A percentile compares a stretch with the other conserved stretches of the same genome.
Evolutionary conservation across 73 alveolate genomes (phyloP).

Genomic region (Urostyla sp.): DNA sequence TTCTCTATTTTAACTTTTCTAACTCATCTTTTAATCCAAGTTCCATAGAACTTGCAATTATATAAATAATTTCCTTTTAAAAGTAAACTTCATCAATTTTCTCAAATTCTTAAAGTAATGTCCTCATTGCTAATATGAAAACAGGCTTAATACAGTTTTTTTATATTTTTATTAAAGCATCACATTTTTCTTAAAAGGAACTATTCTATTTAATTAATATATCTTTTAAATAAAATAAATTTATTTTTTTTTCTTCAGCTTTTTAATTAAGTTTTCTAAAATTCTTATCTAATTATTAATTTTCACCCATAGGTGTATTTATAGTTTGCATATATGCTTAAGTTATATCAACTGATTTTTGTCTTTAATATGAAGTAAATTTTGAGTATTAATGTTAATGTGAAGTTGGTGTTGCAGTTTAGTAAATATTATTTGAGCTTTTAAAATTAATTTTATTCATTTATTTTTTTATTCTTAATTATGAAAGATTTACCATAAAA

Average conservation of each 20-base stretch:
- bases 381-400: background rate
- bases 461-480: slow-evolving; percentile 1
- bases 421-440: background rate
- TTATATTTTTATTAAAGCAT: slow-evolving; percentile 24
- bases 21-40: background rate
- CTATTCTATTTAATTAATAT: background rate
- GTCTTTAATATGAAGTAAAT: background rate
- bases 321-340: background rate
- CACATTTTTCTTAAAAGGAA: slow-evolving; percentile 23
- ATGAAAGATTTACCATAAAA: slow-evolving; percentile 3
- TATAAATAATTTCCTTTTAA: slow-evolving; percentile 3
- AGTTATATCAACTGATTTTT: background rate
- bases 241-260: slow-evolving; percentile 31
- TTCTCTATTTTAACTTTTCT: background rate
- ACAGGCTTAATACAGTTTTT: slow-evolving; percentile 4
- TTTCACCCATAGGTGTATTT: background rate
- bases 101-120: slow-evolving; percentile 12
- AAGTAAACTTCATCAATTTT: slow-evolving; percentile 4
- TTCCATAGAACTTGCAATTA: background rate
- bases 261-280: background rate
- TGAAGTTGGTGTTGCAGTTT: background rate
- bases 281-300: background rate
- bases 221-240: slow-evolving; percentile 33
- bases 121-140: slow-evolving; percentile 22
- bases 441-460: background rate